Evolutionary conservation across 805 yeast genomes (phyloP), one percentile per base, ranked within the genome.

Genomic region (Ogataea pilisensis): DNA sequence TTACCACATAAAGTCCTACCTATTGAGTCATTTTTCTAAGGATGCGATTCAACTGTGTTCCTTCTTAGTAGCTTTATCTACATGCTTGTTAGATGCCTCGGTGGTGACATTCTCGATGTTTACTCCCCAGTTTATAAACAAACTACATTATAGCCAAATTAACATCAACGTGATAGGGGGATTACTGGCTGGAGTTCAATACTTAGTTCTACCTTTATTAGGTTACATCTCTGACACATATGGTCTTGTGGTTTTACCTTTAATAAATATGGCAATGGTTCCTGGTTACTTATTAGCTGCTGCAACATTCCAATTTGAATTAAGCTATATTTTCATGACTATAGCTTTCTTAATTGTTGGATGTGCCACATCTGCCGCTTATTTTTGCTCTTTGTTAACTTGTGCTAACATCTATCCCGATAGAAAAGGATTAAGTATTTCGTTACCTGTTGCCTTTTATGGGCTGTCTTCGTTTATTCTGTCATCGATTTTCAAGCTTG

Each of bases 371-470:
- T 78, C 86, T 5, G 69, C 86, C 5, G 63, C 83, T 34, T 84
- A 80, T 61, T 83, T 84, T 52, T 72, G 82, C 44, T 75, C 85
- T 35, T 64, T 84, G 45, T 60, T 84, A 21, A 82, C 91, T 2
- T 86, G 95, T 65, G 93, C 96, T 2, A 79, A 83, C 51, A 73
- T 87, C 16, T 85, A 78, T 54, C 91, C 95, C 0, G 65, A 75
- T 30, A 70, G 70, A 36, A 85, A 86, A 44, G 82, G 95, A 2
- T 60, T 90, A 40, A 84, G 95, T 18, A 86, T 90, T 31, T 82
- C 93, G 39, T 73, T 84, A 35, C 98, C 98, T 0, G 88, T 89
- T 2, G 78, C 93, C 0, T 82, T 82, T 45, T 89, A 83, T 60
- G 98, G 97, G 1, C 54, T 87, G 20, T 82, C 93, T 3, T 75